Evolutionary conservation across 495 filamentous ascomycete genomes (phyloP).

Genomic region (Melanomma pulvis-pyrius): DNA sequence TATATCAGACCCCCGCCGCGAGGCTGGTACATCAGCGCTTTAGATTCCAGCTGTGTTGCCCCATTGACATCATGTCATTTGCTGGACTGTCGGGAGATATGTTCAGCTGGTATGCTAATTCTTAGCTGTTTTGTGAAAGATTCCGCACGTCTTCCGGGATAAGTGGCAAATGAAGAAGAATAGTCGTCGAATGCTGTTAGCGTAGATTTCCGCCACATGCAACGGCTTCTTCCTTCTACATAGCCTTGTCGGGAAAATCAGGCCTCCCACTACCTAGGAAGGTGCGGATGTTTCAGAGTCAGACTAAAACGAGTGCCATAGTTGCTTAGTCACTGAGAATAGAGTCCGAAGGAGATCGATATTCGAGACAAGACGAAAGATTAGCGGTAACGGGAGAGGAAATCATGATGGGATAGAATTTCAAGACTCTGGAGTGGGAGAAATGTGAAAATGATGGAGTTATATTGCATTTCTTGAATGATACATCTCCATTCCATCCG

Average conservation of each 20-base stretch:
- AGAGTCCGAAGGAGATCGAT: no score
- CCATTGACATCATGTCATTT: conserved; percentile 8
- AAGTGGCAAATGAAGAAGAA: neutral
- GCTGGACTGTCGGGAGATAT: neutral
- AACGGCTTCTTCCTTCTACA: conserved; percentile 6
- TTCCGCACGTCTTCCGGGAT: neutral
- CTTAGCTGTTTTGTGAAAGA: neutral
- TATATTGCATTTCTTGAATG: neutral
- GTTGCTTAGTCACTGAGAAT: neutral
- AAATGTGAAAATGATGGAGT: neutral
- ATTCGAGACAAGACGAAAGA: neutral
- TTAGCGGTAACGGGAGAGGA: neutral
- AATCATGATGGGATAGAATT: neutral
- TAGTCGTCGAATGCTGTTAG: neutral
- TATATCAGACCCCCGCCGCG: conserved; percentile 17
- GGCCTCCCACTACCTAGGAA: conserved; percentile 28
- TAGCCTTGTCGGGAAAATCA: conserved; percentile 33
- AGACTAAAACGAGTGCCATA: conserved; percentile 12
- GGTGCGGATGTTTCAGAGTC: conserved; percentile 31
- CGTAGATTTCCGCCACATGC: neutral
- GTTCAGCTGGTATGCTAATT: neutral
- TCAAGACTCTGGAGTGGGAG: no score
- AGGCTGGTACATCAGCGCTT: conserved; percentile 14
- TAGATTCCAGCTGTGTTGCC: conserved; percentile 17
- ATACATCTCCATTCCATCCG: conserved; percentile 6